These are phyloP conservation scores for Coemansia javaensis DNA, from an alignment of 192 early-diverging fungal species.

Conservation along the genomic window DNA sequence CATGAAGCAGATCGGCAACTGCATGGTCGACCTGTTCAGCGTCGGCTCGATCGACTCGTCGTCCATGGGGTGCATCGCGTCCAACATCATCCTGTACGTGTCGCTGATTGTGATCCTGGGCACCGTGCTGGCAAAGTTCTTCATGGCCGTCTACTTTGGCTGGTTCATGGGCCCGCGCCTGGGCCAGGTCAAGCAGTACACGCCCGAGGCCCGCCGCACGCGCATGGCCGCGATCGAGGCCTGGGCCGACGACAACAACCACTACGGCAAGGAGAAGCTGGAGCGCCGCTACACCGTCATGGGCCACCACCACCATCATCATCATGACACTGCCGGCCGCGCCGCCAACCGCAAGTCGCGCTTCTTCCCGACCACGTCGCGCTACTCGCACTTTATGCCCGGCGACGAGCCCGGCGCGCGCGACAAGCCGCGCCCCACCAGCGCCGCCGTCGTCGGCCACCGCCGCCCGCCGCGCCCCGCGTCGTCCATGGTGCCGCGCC, in stretches of 20 bases:
- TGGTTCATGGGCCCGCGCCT: conserved; percentile 75
- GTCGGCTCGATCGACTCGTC: conserved; percentile 76
- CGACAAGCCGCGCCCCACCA: conserved; percentile 21
- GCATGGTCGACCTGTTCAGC: conserved; percentile 72
- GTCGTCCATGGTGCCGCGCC: conserved; percentile 30
- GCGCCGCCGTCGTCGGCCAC: no score
- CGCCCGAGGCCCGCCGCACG: conserved; percentile 64
- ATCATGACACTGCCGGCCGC: conserved; percentile 7
- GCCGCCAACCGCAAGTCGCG: conserved; percentile 41
- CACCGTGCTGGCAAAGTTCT: conserved; percentile 65
- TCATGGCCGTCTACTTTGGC: conserved; percentile 71
- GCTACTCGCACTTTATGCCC: conserved; percentile 53
- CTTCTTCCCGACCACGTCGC: conserved; percentile 51
- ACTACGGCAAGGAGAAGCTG: conserved; percentile 43
- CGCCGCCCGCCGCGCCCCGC: conserved; percentile 15
- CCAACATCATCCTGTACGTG: conserved; percentile 73
- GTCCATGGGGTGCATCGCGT: conserved; percentile 75
- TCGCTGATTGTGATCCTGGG: conserved; percentile 68
- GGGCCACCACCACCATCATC: conserved; percentile 8
- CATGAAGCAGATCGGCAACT: conserved; percentile 56
- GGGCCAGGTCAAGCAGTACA: conserved; percentile 66
- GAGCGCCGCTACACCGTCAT: conserved; percentile 49
- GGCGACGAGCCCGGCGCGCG: conserved; percentile 51
- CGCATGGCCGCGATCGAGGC: conserved; percentile 68
- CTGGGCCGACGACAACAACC: conserved; percentile 69